phyloP scores from a whole-genome alignment of 192 early-diverging fungal species.

The Globomyces pollinis-pini region DNA sequence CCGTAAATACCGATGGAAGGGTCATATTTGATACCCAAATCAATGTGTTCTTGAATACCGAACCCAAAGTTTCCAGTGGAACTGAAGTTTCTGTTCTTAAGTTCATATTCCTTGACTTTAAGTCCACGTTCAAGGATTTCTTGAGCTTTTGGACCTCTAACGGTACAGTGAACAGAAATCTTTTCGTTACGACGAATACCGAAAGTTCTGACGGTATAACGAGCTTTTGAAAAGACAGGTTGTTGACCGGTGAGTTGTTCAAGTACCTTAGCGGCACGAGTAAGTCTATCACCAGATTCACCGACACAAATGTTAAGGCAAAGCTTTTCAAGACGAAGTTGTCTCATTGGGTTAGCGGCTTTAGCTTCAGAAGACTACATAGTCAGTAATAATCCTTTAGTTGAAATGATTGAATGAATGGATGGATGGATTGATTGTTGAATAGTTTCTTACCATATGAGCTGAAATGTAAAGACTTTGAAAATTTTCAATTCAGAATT shows the following conservation, averaged over 20 bases:
- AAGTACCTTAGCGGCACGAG: slow-evolving; percentile 99
- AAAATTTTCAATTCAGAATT: no score
- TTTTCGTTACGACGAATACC: slow-evolving; percentile 99
- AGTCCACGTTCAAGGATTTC: slow-evolving; percentile 99
- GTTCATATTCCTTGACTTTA: slow-evolving; percentile 99
- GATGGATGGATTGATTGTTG: no score
- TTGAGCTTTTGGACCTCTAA: slow-evolving; percentile 89
- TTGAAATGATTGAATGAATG: no score
- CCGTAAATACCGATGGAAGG: slow-evolving; percentile 95
- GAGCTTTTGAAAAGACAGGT: slow-evolving; percentile 99
- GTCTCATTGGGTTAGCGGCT: slow-evolving; percentile 89
- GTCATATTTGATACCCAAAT: slow-evolving; percentile 99
- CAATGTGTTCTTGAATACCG: slow-evolving; percentile 99
- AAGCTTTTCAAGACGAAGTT: slow-evolving; percentile 98
- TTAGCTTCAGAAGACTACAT: slow-evolving; percentile 56
- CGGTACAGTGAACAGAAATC: slow-evolving; percentile 98
- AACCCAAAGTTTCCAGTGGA: slow-evolving; percentile 99
- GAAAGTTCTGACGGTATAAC: slow-evolving; percentile 99
- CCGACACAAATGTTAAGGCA: slow-evolving; percentile 99
- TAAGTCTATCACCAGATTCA: slow-evolving; percentile 98
- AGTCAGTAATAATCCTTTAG: not conserved
- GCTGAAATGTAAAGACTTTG: no score
- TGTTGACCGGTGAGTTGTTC: slow-evolving; percentile 99
- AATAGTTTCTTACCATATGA: no score
- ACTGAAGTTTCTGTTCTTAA: slow-evolving; percentile 92